phyloP scores from a whole-genome alignment of 345 rosid species.

The Luvunga scandens region DNA sequence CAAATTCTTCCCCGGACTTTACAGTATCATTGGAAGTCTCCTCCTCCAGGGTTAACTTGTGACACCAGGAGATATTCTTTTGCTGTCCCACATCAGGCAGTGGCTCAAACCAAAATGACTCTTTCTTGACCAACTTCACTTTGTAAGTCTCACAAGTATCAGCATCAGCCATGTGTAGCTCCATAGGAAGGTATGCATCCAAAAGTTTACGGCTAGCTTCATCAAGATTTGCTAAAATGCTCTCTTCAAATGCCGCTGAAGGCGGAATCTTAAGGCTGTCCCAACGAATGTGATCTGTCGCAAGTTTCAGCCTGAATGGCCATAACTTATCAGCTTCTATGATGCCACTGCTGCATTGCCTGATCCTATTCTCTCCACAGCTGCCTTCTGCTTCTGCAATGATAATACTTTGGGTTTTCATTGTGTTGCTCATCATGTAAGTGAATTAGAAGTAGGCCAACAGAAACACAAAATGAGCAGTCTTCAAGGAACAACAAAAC shows the following conservation, averaged over 20 bases:
- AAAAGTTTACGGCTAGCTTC: slow-evolving; percentile 9
- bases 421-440: not conserved
- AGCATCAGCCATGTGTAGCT: slow-evolving; percentile 17
- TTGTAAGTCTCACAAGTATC: slow-evolving; percentile 23
- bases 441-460: not conserved
- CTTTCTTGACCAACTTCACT: slow-evolving; percentile 25
- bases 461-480: not conserved
- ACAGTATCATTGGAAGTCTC: not conserved
- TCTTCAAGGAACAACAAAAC: too few relatives aligned
- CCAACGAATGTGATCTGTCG: slow-evolving; percentile 31
- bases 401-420: not conserved
- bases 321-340: slow-evolving; percentile 10
- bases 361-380: not conserved
- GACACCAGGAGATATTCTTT: not conserved
- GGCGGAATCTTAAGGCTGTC: slow-evolving; percentile 32
- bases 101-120: slow-evolving; percentile 37
- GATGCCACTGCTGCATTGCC: not conserved
- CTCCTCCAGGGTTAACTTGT: not conserved
- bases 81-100: slow-evolving; percentile 24
- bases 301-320: slow-evolving; percentile 27
- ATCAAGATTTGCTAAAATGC: slow-evolving; percentile 16
- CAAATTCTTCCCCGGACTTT: slow-evolving; percentile 12
- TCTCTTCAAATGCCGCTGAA: slow-evolving; percentile 25
- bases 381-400: not conserved
- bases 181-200: slow-evolving; percentile 13